A percentile compares a stretch with the other conserved stretches of the same genome.
Evolutionary conservation across 2,329 filamentous ascomycete species (phyloP).

Genomic region (Acephala macrosclerotiorum): DNA sequence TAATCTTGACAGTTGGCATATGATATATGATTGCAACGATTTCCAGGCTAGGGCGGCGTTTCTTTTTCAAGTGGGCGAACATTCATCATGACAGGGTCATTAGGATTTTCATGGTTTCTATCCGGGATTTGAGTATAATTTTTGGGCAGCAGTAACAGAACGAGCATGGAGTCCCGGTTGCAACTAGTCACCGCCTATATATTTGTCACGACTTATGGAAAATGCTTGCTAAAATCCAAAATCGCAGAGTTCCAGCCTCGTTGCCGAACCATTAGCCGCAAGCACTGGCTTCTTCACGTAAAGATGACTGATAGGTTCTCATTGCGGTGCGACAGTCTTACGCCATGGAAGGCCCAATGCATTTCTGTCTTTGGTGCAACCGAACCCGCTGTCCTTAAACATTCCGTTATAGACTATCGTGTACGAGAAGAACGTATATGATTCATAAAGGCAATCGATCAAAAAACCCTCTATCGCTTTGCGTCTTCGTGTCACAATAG

Average conservation of each 20-base stretch:
- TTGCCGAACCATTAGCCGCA: background rate
- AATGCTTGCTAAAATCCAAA: background rate
- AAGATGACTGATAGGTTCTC: no score
- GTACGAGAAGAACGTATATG: no score
- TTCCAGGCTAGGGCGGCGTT: background rate
- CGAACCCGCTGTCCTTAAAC: no score
- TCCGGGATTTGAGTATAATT: background rate
- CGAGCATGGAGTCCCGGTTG: background rate
- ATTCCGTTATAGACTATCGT: no score
- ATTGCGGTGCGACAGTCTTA: no score
- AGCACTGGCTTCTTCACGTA: no score
- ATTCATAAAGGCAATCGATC: no score
- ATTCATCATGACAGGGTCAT: background rate
- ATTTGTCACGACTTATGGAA: background rate
- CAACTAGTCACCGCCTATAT: background rate
- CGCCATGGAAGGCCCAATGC: no score
- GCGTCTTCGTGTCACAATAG: no score
- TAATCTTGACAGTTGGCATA: background rate
- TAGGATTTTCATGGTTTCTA: background rate
- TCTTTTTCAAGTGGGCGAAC: background rate
- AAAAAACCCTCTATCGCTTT: no score
- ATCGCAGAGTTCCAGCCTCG: no score
- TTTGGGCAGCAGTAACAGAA: background rate
- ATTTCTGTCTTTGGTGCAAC: no score
- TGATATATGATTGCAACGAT: background rate